Conservation (phyloP, 2,329 filamentous ascomycete genomes). For the Pyrenochaeta sp. region DNA sequence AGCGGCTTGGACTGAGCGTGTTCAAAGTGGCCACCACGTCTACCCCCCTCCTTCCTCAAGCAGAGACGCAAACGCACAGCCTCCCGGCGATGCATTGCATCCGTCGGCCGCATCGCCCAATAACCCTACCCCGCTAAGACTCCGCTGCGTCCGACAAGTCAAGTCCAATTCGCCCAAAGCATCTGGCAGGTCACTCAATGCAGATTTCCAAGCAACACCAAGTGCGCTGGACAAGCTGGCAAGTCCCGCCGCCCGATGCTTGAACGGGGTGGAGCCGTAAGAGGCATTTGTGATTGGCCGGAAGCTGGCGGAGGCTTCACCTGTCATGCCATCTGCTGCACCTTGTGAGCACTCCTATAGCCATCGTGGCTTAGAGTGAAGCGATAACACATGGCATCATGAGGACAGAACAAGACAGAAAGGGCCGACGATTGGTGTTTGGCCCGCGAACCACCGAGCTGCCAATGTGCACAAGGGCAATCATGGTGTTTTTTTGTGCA, state of each 20-base stretch:
- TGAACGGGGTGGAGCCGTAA: neutral
- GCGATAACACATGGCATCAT: too few species aligned
- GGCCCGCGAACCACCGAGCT: too few species aligned
- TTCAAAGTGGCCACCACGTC: too few species aligned
- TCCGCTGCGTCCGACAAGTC: neutral
- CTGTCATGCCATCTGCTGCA: neutral
- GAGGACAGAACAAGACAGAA: too few species aligned
- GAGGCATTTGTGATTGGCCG: slow-evolving; percentile 2
- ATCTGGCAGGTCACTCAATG: neutral
- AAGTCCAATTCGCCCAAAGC: neutral
- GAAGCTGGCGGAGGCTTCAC: neutral
- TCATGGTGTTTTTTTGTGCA: neutral
- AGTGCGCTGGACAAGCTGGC: neutral
- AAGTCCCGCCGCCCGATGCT: neutral
- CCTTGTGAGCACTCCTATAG: neutral
- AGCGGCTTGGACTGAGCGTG: too few species aligned
- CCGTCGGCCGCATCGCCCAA: neutral
- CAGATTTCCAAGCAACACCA: neutral
- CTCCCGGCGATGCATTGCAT: neutral
- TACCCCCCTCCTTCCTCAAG: neutral
- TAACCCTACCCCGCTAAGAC: neutral
- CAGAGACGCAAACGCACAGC: neutral
- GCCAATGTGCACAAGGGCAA: too few species aligned
- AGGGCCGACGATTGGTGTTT: too few species aligned
- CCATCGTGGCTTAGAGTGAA: neutral